Conservation (phyloP, 2,329 filamentous ascomycete genomes). For the Trichoderma koningii region DNA sequence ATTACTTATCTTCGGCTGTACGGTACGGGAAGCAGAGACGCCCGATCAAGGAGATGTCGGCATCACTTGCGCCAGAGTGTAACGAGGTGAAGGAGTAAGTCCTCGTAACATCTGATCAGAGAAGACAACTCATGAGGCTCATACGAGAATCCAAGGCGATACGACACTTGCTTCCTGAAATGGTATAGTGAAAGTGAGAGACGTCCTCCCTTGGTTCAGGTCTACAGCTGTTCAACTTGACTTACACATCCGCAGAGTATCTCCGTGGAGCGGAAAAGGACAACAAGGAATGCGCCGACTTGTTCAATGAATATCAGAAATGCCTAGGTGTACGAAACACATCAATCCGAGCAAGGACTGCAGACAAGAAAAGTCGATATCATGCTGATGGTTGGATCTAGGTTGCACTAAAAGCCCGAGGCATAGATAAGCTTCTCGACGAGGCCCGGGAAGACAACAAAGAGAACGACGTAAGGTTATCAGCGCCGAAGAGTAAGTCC, state of each 20-base stretch:
- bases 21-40: background rate
- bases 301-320: slow-evolving; percentile 86
- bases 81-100: slow-evolving; percentile 93
- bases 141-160: slow-evolving; percentile 61
- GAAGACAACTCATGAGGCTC: background rate
- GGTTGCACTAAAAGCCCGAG: slow-evolving; percentile 83
- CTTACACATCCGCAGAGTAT: slow-evolving; percentile 64
- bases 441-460: slow-evolving; percentile 87
- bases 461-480: slow-evolving; percentile 71
- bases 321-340: slow-evolving; percentile 69
- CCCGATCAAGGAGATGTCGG: slow-evolving; percentile 66
- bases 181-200: slow-evolving; percentile 97
- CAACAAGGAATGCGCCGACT: slow-evolving; percentile 78
- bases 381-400: slow-evolving; percentile 42
- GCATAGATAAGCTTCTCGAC: slow-evolving; percentile 89
- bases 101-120: background rate
- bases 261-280: slow-evolving; percentile 79
- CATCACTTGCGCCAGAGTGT: slow-evolving; percentile 90
- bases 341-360: background rate
- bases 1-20: background rate
- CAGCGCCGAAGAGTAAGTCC: slow-evolving; percentile 47
- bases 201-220: slow-evolving; percentile 27
- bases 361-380: background rate
- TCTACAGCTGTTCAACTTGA: background rate
- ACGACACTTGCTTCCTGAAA: slow-evolving; percentile 96